Percentiles rank a stretch among this genome's conserved stretches.
Evolutionary conservation across 2,329 filamentous ascomycete genomes (phyloP).

Genomic region (Fusarium austroafricanum): DNA sequence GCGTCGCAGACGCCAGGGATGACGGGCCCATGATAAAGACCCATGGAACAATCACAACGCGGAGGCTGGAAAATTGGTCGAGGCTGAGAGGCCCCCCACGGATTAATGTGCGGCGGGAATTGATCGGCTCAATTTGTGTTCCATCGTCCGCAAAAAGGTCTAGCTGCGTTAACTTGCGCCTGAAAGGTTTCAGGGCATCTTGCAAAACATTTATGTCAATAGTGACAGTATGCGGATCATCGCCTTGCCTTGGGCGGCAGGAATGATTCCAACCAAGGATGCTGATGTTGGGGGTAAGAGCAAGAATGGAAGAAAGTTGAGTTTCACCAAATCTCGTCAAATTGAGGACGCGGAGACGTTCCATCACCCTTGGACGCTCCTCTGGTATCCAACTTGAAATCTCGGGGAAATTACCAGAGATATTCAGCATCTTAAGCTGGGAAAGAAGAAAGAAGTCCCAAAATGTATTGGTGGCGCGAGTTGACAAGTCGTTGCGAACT

Average conservation of each 20-base stretch:
- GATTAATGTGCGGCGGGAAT: neutral
- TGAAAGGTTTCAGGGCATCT: neutral
- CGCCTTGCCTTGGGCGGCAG: too few species aligned
- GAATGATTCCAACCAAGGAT: too few species aligned
- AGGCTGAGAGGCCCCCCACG: neutral
- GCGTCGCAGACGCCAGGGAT: too few species aligned
- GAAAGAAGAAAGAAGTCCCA: neutral
- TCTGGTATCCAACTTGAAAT: accelerated
- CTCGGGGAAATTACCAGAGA: neutral
- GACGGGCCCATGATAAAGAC: neutral
- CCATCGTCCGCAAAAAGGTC: too few species aligned
- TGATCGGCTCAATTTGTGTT: too few species aligned
- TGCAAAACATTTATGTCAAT: neutral
- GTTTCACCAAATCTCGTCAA: neutral
- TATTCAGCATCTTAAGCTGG: neutral
- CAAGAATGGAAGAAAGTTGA: neutral
- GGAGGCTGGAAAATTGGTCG: neutral
- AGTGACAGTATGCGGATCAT: too few species aligned
- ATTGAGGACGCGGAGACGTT: accelerated
- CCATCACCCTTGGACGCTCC: neutral
- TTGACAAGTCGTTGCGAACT: neutral
- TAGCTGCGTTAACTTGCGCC: too few species aligned
- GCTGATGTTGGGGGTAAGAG: neutral
- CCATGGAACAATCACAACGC: neutral
- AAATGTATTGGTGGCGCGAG: neutral